phyloP scores from a whole-genome alignment of 2,329 filamentous ascomycete species.

The Scytalidium sp. region DNA sequence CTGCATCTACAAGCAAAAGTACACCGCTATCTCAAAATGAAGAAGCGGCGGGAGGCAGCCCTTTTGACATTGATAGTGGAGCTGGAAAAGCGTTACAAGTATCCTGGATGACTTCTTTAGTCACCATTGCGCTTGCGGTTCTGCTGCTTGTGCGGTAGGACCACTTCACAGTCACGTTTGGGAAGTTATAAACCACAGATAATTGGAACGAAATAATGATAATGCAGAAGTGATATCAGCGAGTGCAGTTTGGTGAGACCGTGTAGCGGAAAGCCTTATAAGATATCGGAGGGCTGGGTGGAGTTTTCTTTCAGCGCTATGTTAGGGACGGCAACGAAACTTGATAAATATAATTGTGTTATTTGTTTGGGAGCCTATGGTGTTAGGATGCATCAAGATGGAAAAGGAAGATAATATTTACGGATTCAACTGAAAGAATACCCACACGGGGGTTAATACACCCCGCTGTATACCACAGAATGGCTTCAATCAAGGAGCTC shows the following conservation, averaged over 20 bases:
- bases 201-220: background rate
- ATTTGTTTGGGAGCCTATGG: too few species aligned
- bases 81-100: background rate
- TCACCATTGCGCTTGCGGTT: background rate
- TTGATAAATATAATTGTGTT: too few species aligned
- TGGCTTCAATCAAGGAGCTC: too few species aligned
- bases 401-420: too few species aligned
- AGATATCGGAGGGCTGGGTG: background rate
- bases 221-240: background rate
- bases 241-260: background rate
- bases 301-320: too few species aligned
- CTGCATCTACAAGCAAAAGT: background rate
- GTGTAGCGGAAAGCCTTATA: background rate
- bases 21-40: background rate
- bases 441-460: too few species aligned
- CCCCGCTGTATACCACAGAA: too few species aligned
- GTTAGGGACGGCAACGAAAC: too few species aligned
- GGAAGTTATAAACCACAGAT: background rate
- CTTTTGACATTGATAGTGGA: background rate
- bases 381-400: too few species aligned
- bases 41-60: background rate
- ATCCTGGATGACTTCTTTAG: background rate
- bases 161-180: background rate
- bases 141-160: background rate
- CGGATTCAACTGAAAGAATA: too few species aligned